Evolutionary conservation across 2,329 filamentous ascomycete genomes (phyloP).

Genomic region (Ambrosiella cleistominuta): DNA sequence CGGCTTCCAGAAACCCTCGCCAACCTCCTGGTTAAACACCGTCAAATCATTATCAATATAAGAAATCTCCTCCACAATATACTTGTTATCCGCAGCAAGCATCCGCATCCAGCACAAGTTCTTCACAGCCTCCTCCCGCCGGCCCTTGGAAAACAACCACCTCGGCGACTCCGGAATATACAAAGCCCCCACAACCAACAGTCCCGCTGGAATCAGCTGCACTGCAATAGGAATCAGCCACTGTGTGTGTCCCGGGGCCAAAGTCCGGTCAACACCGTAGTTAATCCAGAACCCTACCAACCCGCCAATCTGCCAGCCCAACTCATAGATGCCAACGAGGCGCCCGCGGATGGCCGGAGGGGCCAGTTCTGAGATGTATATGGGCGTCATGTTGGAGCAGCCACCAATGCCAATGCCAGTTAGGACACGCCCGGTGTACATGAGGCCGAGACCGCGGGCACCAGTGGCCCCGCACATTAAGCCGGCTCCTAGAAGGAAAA

Average conservation of each 20-base stretch:
- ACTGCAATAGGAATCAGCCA: conserved; percentile 48
- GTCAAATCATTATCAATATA: conserved; percentile 55
- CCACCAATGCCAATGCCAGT: conserved; percentile 47
- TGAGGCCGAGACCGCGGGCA: conserved; percentile 43
- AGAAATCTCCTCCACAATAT: conserved; percentile 56
- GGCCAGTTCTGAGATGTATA: conserved; percentile 42
- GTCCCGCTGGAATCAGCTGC: conserved; percentile 47
- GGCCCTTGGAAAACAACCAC: conserved; percentile 48
- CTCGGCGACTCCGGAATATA: conserved; percentile 52
- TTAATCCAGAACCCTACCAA: conserved; percentile 50
- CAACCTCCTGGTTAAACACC: conserved; percentile 42
- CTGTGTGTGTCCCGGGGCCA: conserved; percentile 51
- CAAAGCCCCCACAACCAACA: conserved; percentile 43
- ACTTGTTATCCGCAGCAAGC: conserved; percentile 36
- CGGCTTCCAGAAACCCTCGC: conserved; percentile 58
- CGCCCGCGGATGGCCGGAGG: conserved; percentile 47
- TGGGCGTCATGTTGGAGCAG: conserved; percentile 44
- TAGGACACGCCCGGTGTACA: conserved; percentile 44
- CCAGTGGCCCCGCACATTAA: conserved; percentile 34
- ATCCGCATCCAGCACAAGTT: conserved; percentile 49
- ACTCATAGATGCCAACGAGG: conserved; percentile 49
- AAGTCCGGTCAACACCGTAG: conserved; percentile 52
- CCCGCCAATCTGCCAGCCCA: conserved; percentile 47
- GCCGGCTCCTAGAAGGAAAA: conserved; percentile 56
- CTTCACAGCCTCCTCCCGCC: conserved; percentile 38